phyloP scores from a whole-genome alignment of 495 filamentous ascomycete species.

The Apiosordaria backusii region DNA sequence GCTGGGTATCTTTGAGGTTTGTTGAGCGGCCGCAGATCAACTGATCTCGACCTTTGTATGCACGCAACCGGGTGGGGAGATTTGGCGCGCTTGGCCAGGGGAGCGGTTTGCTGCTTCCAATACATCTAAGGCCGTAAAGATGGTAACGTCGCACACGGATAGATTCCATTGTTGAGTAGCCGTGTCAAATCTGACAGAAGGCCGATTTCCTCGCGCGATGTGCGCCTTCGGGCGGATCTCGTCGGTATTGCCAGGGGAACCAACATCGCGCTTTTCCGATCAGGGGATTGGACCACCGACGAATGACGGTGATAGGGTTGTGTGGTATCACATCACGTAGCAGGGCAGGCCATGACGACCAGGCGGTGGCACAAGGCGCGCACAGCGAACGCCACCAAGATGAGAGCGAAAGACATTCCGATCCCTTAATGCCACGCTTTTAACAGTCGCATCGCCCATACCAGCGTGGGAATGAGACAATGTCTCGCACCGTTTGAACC shows the following conservation, averaged over 20 bases:
- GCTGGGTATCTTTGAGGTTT: background rate
- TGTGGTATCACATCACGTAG: background rate
- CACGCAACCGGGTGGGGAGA: conserved; percentile 15
- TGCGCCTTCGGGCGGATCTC: conserved; percentile 1
- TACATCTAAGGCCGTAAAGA: conserved; percentile 28
- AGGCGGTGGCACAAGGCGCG: conserved; percentile 31
- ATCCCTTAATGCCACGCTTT: conserved; percentile 23
- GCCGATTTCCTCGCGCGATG: background rate
- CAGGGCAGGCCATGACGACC: conserved; percentile 33
- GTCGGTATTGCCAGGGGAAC: conserved; percentile 7
- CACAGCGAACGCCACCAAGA: conserved; percentile 23
- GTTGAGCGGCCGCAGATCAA: conserved; percentile 1
- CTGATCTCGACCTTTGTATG: conserved; percentile 15
- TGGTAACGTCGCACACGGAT: conserved; percentile 18
- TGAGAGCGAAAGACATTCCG: background rate
- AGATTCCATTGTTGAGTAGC: conserved; percentile 9
- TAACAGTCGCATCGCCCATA: conserved; percentile 88
- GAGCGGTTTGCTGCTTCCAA: conserved; percentile 2
- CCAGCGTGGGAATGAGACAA: conserved; percentile 86
- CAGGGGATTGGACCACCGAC: background rate
- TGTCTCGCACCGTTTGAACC: conserved; percentile 78
- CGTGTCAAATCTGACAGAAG: conserved; percentile 14
- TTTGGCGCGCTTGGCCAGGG: background rate
- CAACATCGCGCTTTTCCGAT: conserved; percentile 6
- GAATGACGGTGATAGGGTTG: conserved; percentile 1